Conservation (phyloP, 495 filamentous ascomycete genomes). For the Penicillium angulare region DNA sequence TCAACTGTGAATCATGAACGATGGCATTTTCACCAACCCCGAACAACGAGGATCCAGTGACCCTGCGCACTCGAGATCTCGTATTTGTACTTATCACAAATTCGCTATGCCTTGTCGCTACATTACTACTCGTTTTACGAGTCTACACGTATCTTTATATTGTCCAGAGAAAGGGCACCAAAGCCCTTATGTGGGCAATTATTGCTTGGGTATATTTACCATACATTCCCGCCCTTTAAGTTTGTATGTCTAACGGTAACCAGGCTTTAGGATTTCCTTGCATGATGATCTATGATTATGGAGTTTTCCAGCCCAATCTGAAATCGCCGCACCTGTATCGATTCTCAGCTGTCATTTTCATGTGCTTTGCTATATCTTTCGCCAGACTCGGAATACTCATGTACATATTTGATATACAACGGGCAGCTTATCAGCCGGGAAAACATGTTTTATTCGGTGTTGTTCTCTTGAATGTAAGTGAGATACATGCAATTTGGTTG, state of each 20-base stretch:
- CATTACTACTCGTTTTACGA: neutral
- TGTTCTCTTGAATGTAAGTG: neutral
- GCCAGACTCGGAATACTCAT: neutral
- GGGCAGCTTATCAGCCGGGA: too few relatives aligned
- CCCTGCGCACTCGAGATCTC: neutral
- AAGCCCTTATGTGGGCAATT: neutral
- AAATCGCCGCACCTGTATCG: neutral
- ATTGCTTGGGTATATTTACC: neutral
- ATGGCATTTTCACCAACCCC: too few relatives aligned
- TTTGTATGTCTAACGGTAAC: neutral
- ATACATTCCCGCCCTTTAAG: neutral
- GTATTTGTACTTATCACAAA: neutral
- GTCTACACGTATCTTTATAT: neutral
- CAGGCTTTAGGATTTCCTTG: neutral
- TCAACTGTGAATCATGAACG: too few relatives aligned
- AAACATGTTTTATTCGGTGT: neutral
- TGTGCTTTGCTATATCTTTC: neutral
- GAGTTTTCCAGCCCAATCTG: neutral
- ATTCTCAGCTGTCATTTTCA: neutral
- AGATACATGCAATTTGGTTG: too few relatives aligned
- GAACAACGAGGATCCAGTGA: too few relatives aligned
- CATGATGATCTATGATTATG: neutral
- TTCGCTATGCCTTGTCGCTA: neutral
- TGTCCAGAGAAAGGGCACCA: neutral
- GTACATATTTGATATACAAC: neutral